A percentile compares a stretch with the other conserved stretches of the same genome.
Conservation (phyloP, 2,329 filamentous ascomycete genomes). For the Eutypa lata region DNA sequence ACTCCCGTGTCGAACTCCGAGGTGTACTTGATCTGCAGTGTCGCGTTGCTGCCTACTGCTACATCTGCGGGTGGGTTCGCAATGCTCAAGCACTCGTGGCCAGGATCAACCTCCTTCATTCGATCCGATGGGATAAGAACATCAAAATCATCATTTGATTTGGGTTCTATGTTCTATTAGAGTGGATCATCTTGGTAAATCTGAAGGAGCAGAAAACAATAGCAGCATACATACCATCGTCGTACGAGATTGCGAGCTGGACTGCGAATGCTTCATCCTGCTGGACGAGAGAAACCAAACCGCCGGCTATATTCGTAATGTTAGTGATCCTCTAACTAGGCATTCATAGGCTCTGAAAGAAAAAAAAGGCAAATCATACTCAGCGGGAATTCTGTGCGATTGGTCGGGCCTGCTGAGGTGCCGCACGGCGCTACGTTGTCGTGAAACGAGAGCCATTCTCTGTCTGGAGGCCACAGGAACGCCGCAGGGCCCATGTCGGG, state of each 20-base stretch:
- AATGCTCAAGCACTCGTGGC: slow-evolving; percentile 44
- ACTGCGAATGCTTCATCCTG: slow-evolving; percentile 56
- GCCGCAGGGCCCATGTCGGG: slow-evolving; percentile 35
- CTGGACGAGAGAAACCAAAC: slow-evolving; percentile 51
- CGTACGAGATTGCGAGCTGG: slow-evolving; percentile 51
- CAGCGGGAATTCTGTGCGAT: slow-evolving; percentile 56
- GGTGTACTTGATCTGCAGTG: slow-evolving; percentile 46
- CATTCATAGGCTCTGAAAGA: background rate
- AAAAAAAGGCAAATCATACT: slow-evolving; percentile 28
- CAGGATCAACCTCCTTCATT: slow-evolving; percentile 38
- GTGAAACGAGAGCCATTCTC: slow-evolving; percentile 49
- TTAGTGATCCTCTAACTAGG: background rate
- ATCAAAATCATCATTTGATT: slow-evolving; percentile 37
- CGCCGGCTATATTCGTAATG: slow-evolving; percentile 40
- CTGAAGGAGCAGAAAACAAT: too few relatives aligned
- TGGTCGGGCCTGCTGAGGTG: slow-evolving; percentile 41
- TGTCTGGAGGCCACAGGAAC: slow-evolving; percentile 59
- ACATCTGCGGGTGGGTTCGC: slow-evolving; percentile 31
- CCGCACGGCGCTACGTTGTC: slow-evolving; percentile 60
- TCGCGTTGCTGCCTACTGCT: slow-evolving; percentile 42
- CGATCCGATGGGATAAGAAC: slow-evolving; percentile 33
- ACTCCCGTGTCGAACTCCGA: slow-evolving; percentile 34
- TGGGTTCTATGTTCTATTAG: slow-evolving; percentile 30
- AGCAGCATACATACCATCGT: slow-evolving; percentile 45
- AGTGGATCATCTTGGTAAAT: background rate